phyloP scores from a whole-genome alignment of 305 asterid species.

The Fraxinus floribunda region DNA sequence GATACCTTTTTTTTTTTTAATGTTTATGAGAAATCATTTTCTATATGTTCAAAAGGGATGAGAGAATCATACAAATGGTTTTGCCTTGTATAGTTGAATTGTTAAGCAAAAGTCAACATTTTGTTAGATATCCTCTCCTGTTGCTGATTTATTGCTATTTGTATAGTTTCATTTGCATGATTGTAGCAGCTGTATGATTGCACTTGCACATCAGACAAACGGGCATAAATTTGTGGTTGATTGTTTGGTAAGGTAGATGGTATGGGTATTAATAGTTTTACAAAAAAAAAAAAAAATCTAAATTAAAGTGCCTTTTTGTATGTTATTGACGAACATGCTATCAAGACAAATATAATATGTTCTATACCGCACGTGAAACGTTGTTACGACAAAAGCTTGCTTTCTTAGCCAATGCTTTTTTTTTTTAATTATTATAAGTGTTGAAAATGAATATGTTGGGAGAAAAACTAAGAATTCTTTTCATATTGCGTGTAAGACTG shows the following conservation, averaged over 20 bases:
- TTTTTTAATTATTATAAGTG: not conserved
- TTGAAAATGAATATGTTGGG: not conserved
- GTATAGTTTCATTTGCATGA: not conserved
- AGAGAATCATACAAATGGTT: not conserved
- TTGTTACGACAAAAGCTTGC: not conserved
- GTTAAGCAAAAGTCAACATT: not conserved
- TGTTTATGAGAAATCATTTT: not conserved
- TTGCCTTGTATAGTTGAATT: conserved; percentile 18
- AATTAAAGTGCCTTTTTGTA: not conserved
- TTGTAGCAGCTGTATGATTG: not conserved
- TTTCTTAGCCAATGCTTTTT: not conserved
- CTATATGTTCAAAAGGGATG: conserved; percentile 1
- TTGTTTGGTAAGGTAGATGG: not conserved
- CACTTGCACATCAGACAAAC: not conserved
- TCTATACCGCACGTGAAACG: not conserved
- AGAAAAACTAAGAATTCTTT: not conserved
- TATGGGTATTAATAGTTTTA: not conserved
- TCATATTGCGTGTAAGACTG: not conserved
- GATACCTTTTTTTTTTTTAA: not conserved
- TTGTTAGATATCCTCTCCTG: not conserved
- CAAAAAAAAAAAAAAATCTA: not conserved
- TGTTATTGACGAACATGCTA: not conserved
- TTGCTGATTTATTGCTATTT: not conserved
- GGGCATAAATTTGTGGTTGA: not conserved
- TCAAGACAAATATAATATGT: not conserved